These are phyloP conservation scores for Ochromonas danica DNA, from an alignment of 108 stramenopile species.

Conservation along the genomic window DNA sequence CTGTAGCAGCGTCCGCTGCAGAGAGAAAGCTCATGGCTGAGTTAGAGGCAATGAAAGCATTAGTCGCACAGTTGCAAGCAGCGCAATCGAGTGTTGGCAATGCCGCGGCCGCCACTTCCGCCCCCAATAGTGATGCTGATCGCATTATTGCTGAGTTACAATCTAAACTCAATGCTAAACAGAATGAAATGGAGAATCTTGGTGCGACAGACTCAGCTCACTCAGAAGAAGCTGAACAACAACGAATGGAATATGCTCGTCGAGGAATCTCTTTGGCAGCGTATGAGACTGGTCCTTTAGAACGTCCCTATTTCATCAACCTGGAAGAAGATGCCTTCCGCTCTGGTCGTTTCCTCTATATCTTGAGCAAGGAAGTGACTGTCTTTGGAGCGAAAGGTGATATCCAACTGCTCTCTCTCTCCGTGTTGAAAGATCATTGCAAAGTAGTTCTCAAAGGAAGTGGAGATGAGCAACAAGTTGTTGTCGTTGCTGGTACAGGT, in stretches of 20 bases:
- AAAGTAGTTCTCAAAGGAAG: constrained; percentile 42
- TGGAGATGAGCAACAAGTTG: constrained; percentile 44
- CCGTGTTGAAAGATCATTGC: constrained; percentile 49
- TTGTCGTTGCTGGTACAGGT: constrained; percentile 43
- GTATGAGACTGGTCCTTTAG: not conserved
- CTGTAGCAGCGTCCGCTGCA: constrained; percentile 47
- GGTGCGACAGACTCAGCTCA: not conserved
- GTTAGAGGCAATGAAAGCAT: constrained; percentile 37
- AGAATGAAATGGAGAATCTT: constrained; percentile 4
- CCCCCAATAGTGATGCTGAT: constrained; percentile 31
- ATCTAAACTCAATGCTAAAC: constrained; percentile 24
- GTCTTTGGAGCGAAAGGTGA: constrained; percentile 55
- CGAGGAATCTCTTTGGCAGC: constrained; percentile 26
- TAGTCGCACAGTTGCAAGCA: constrained; percentile 19
- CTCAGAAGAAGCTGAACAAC: not conserved
- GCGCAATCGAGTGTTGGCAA: not conserved
- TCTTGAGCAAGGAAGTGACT: constrained; percentile 49
- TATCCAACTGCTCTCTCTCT: constrained; percentile 58
- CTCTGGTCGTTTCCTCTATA: constrained; percentile 58
- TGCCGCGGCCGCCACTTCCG: no score
- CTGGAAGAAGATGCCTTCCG: constrained; percentile 64
- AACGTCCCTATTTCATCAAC: constrained; percentile 38
- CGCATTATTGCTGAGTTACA: constrained; percentile 28
- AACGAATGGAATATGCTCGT: constrained; percentile 27
- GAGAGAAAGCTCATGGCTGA: constrained; percentile 29